Evolutionary conservation across 2,329 filamentous ascomycete species (phyloP).

Genomic region (Phialophora tarda): DNA sequence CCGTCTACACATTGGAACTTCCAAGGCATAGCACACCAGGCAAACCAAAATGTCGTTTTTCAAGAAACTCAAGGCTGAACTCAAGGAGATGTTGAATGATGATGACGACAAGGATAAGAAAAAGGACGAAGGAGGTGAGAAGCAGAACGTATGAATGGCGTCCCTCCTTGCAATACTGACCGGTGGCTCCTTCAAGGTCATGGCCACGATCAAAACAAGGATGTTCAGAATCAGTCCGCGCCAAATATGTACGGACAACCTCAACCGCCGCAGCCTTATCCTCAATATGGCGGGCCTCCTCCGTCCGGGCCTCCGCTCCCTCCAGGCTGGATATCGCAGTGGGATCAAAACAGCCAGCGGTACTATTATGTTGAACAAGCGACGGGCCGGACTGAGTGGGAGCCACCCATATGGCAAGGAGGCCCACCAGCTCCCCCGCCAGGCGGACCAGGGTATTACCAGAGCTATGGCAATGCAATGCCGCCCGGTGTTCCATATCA

Average conservation of each 20-base stretch:
- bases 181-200: not conserved
- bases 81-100: slow-evolving; percentile 36
- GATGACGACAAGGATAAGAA: slow-evolving; percentile 27
- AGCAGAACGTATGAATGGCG: not conserved
- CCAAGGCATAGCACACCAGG: not conserved
- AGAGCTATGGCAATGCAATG: slow-evolving; percentile 27
- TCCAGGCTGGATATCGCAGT: slow-evolving; percentile 55
- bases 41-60: slow-evolving; percentile 30
- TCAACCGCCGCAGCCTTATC: slow-evolving; percentile 14
- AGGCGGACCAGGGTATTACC: slow-evolving; percentile 20
- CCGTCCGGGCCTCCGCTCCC: slow-evolving; percentile 44
- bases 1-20: not conserved
- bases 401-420: slow-evolving; percentile 45
- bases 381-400: slow-evolving; percentile 57
- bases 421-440: slow-evolving; percentile 8
- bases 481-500: slow-evolving; percentile 16
- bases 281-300: slow-evolving; percentile 15
- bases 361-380: slow-evolving; percentile 57
- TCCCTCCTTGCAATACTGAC: not conserved
- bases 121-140: slow-evolving; percentile 18
- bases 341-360: slow-evolving; percentile 53
- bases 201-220: not conserved
- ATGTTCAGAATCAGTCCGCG: not conserved
- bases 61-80: slow-evolving; percentile 34
- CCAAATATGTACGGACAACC: not conserved